Base-by-base conservation (phyloP, 305 asterid species). In the Withania somnifera region DNA sequence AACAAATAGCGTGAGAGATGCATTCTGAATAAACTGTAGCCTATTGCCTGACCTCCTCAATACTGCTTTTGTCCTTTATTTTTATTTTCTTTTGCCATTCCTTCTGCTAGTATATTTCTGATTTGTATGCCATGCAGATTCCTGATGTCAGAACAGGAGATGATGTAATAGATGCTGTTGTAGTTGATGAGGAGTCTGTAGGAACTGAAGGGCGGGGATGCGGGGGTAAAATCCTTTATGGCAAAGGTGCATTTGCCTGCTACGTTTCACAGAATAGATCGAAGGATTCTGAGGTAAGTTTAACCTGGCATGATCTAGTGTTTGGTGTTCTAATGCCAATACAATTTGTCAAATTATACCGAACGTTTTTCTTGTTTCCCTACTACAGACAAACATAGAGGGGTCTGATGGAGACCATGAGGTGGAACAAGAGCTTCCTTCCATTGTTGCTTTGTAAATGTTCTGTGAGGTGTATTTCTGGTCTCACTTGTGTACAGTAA, bases 141-240 rank as follows among this genome's bases (percentile, higher is more conserved):
- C 99, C 99, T 58, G 99, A 95, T 87, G 87, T 85, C 40, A 91
- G 98, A 88, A 90, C 93, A 6, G 99, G 97, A 14, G 91, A 91
- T 54, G 91, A 93, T 78, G 86, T 92, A 81, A 95, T 95, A 78
- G 98, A 95, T 53, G 97, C 91, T 8, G 98, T 91, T 38, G 83
- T 93, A 66, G 99, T 95, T 34, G 98, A 95, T 78, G 88, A 86
- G 79, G 98, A 93, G 75, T 88, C 97, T 1, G 84, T 93, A 17
- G 94, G 94, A 61, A 57, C 83, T 1, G 93, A 88, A 80, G 89
- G 85, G 6, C 89, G 83, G 67, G 90, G 90, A 30, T 71, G 81
- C 69, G 98, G 95, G 75, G 98, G 97, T 50, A 95, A 93, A 84
- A 95, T 95, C 82, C 97, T 95, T 57, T 85, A 92, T n/a, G 99